phyloP scores from a whole-genome alignment of 345 rosid species.

The Noccaea bulbosa region DNA sequence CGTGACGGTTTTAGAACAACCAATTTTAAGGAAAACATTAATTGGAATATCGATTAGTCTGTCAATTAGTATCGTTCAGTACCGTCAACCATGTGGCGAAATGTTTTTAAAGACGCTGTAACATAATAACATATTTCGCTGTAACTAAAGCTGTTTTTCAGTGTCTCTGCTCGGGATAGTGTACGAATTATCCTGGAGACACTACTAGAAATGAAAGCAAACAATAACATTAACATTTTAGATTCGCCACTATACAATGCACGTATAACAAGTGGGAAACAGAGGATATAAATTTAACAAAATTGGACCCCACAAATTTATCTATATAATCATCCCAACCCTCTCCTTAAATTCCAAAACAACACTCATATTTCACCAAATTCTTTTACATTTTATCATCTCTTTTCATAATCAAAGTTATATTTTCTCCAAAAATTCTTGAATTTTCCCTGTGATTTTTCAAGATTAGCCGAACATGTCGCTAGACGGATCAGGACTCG shows the following conservation, averaged over 20 bases:
- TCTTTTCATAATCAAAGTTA: constrained; percentile 8
- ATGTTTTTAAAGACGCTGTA: not conserved
- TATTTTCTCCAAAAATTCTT: not conserved
- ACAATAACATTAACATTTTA: not conserved
- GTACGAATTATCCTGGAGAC: constrained; percentile 3
- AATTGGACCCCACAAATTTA: constrained; percentile 37
- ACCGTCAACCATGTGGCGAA: too few species aligned
- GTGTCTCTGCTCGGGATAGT: not conserved
- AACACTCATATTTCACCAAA: constrained; percentile 27
- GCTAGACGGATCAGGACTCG: constrained; percentile 37
- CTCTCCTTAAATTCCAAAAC: constrained; percentile 27
- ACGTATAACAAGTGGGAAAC: constrained; percentile 37
- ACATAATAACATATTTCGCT: not conserved
- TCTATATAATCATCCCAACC: constrained; percentile 41
- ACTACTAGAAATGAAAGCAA: constrained; percentile 14
- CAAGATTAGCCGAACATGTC: constrained; percentile 35
- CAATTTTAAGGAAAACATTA: too few species aligned
- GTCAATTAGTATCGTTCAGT: too few species aligned
- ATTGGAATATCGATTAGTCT: too few species aligned
- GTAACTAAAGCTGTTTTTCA: not conserved
- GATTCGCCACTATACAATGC: constrained; percentile 32
- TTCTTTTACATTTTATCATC: constrained; percentile 19
- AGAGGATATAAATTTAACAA: constrained; percentile 23
- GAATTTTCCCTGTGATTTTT: not conserved
- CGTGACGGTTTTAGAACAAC: too few species aligned